A percentile compares a stretch with the other conserved stretches of the same genome.
These are phyloP conservation scores for Cyberlindnera maclurae DNA, from an alignment of 805 yeast species.

Conservation along the genomic window DNA sequence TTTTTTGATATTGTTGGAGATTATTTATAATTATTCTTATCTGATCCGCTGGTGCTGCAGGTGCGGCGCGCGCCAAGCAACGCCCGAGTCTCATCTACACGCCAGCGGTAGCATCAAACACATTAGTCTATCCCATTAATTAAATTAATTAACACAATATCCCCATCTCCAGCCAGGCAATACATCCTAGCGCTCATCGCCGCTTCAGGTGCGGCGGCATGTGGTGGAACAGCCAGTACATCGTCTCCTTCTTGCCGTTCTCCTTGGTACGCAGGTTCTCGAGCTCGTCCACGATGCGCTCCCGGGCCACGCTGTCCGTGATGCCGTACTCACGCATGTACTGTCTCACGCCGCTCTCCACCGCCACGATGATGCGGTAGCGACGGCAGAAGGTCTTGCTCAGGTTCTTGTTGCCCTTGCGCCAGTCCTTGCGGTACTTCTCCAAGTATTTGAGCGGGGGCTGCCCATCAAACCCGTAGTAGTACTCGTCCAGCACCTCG, in stretches of 20 bases:
- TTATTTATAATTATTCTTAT: too few species aligned
- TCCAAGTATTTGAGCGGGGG: constrained; percentile 24
- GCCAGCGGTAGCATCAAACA: too few species aligned
- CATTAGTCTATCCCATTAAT: too few species aligned
- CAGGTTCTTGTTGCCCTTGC: constrained; percentile 21
- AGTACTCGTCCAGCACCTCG: constrained; percentile 24
- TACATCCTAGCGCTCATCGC: constrained; percentile 5
- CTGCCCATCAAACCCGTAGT: constrained; percentile 23
- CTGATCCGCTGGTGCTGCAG: too few species aligned
- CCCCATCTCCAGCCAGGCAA: neutral
- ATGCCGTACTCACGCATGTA: constrained; percentile 16
- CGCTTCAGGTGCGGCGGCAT: constrained; percentile 22
- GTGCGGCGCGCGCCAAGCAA: too few species aligned
- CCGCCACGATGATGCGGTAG: constrained; percentile 21
- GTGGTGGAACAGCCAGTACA: constrained; percentile 26
- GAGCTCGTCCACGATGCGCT: constrained; percentile 18
- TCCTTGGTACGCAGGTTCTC: constrained; percentile 18
- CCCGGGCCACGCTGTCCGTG: constrained; percentile 17
- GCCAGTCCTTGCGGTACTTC: constrained; percentile 23
- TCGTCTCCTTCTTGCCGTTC: constrained; percentile 23
- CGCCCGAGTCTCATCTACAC: too few species aligned
- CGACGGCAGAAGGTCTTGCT: constrained; percentile 23
- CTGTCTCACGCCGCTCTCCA: constrained; percentile 18
- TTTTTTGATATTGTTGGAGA: too few species aligned
- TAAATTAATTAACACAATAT: too few species aligned